Conservation (phyloP, 192 early-diverging fungal species). For the Entophlyctis luteolus region DNA sequence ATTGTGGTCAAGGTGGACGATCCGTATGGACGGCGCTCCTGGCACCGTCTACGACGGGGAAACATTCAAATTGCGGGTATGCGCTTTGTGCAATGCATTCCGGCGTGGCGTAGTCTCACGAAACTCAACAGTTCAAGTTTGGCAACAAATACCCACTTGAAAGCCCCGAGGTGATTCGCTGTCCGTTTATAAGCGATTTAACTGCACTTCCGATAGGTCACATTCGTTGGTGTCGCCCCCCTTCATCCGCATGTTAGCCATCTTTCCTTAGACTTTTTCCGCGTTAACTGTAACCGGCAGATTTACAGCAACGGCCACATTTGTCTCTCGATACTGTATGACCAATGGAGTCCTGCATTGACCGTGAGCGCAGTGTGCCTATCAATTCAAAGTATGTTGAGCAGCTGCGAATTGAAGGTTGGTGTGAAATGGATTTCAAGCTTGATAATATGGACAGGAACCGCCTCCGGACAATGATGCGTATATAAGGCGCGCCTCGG, state of each 20-base stretch:
- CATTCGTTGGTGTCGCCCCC: constrained; percentile 34
- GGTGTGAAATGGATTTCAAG: neutral
- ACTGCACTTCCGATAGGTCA: constrained; percentile 31
- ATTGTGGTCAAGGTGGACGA: constrained; percentile 32
- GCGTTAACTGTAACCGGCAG: no score
- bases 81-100: no score
- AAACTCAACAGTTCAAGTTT: constrained; percentile 41
- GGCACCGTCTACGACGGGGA: constrained; percentile 45
- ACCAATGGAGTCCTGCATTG: constrained; percentile 89
- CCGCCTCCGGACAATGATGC: constrained; percentile 43
- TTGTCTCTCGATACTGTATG: constrained; percentile 91
- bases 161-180: constrained; percentile 39
- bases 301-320: constrained; percentile 91
- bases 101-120: neutral
- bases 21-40: constrained; percentile 34
- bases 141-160: constrained; percentile 46
- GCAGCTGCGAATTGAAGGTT: constrained; percentile 75
- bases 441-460: constrained; percentile 20
- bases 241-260: constrained; percentile 49
- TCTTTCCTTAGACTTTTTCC: no score
- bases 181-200: neutral
- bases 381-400: constrained; percentile 88
- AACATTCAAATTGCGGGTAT: constrained; percentile 38
- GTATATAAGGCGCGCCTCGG: constrained; percentile 38
- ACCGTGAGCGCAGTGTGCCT: constrained; percentile 86